These are phyloP conservation scores for Tolypocladium endophyticum DNA, from an alignment of 2,329 filamentous ascomycete species.

Conservation along the genomic window DNA sequence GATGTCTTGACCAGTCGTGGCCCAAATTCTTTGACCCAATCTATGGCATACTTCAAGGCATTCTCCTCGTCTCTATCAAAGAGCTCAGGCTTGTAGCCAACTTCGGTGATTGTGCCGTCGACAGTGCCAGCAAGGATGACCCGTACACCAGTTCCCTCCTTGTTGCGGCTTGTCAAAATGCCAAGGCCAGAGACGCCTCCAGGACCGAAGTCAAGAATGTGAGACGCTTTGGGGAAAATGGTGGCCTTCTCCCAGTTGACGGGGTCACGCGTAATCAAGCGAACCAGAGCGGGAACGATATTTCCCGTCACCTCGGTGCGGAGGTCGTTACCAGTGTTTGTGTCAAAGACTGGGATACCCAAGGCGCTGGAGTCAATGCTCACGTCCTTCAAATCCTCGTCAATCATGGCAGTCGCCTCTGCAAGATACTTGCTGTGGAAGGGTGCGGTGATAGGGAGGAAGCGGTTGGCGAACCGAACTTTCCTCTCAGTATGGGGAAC, in stretches of 20 bases:
- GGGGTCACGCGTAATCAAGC: constrained; percentile 87
- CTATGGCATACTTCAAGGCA: constrained; percentile 85
- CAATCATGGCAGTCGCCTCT: constrained; percentile 71
- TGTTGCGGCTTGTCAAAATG: constrained; percentile 94
- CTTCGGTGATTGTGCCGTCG: constrained; percentile 77
- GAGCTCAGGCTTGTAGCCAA: constrained; percentile 95
- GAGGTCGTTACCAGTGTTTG: constrained; percentile 78
- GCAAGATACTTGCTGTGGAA: constrained; percentile 95
- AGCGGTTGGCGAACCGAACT: constrained; percentile 91
- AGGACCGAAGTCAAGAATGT: constrained; percentile 93
- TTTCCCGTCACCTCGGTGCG: constrained; percentile 60
- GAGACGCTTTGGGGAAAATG: constrained; percentile 79
- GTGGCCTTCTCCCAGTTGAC: constrained; percentile 97
- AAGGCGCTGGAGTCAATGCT: constrained; percentile 63
- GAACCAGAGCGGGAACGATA: constrained; percentile 75
- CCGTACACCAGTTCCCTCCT: constrained; percentile 94
- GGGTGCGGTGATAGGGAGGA: constrained; percentile 92
- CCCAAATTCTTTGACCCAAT: constrained; percentile 97
- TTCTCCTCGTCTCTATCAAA: constrained; percentile 95
- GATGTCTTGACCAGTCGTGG: constrained; percentile 88
- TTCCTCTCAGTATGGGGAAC: constrained; percentile 94
- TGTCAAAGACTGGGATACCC: constrained; percentile 81
- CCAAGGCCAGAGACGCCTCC: constrained; percentile 95
- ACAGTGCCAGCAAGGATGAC: constrained; percentile 93
- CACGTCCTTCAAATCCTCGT: constrained; percentile 78